Conservation (phyloP, 371 early-diverging fungal species). For the Coemansia sp. region DNA sequence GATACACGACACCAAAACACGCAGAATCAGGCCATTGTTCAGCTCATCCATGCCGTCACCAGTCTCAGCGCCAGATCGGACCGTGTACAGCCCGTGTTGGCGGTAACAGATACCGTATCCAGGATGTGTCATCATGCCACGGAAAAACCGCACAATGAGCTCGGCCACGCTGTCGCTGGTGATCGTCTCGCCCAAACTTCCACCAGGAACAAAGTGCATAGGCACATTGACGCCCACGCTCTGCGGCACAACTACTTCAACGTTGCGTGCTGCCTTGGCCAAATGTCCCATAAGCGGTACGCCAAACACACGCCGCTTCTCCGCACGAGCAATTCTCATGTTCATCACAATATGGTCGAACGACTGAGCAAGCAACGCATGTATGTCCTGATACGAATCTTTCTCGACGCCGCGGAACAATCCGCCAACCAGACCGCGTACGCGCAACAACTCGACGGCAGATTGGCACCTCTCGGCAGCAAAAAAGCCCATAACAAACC, state of each 20-base stretch:
- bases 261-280: constrained; percentile 20
- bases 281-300: constrained; percentile 21
- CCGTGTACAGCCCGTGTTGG: constrained; percentile 46
- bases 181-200: not conserved
- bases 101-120: constrained; percentile 46
- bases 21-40: constrained; percentile 45
- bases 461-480: constrained; percentile 28
- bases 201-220: constrained; percentile 19
- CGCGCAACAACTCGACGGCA: constrained; percentile 28
- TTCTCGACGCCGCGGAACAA: constrained; percentile 34
- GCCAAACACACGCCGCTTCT: constrained; percentile 36
- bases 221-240: constrained; percentile 21
- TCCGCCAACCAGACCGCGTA: constrained; percentile 15
- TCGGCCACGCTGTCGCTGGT: constrained; percentile 31
- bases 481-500: constrained; percentile 46
- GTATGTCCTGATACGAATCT: constrained; percentile 43
- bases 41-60: constrained; percentile 26
- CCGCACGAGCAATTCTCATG: constrained; percentile 11
- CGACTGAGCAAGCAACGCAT: constrained; percentile 25
- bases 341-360: constrained; percentile 33
- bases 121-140: constrained; percentile 44
- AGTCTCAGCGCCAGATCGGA: constrained; percentile 15
- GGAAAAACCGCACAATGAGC: constrained; percentile 37
- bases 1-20: constrained; percentile 33
- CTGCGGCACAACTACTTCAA: constrained; percentile 7